Base-by-base conservation (phyloP, 1,284 basidiomycete genomes). In the Naganishia cerealis region DNA sequence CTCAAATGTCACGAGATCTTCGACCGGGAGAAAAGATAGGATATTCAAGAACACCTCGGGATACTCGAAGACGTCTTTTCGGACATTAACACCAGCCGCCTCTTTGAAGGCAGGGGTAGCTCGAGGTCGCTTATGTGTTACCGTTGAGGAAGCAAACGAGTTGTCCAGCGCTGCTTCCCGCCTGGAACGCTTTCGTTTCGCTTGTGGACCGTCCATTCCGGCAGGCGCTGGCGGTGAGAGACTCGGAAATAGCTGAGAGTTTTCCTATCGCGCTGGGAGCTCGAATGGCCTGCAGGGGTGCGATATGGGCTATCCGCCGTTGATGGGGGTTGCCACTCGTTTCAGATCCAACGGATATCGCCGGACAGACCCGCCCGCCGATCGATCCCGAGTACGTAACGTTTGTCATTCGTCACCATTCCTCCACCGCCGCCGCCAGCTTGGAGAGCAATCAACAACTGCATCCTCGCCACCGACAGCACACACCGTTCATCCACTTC, bases 1-100 rank as follows among this genome's bases (percentile, higher is more conserved):
- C 70, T 81, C 79, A 3, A 75, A 72, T n/a, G 55, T 67, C 0
- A 75, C 77, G 13, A 81, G 73, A 29, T 79, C 77, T 16, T 67
- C 55, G 8, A 76, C 71, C 15, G 69, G 48, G 9, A 81, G 72
- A 57, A 77, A 79, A 3, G 74, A 75, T 12, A 81, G 71, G 33
- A 81, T 76, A 39, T 78, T 75, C 3, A 81, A 73, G 66, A 81
- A 80, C 42, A 81, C 75, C 73, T 81, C 80, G 62, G 79, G 75
- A 54, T 77, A 78, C 1, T 70, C 71, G 66, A 78, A 79, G 21
- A 78, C 71, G 46, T 72, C 73, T n/a, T 33, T 48, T 3, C 53
- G 48, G 36, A 43, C 13, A 50, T 1, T 33, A 7, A 13, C 46
- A 24, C 21, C 29, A 33, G 10, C 18, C 21, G 12, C 24, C 10